Conservation (phyloP, 208 protist genomes). For the Leishmania braziliensis region DNA sequence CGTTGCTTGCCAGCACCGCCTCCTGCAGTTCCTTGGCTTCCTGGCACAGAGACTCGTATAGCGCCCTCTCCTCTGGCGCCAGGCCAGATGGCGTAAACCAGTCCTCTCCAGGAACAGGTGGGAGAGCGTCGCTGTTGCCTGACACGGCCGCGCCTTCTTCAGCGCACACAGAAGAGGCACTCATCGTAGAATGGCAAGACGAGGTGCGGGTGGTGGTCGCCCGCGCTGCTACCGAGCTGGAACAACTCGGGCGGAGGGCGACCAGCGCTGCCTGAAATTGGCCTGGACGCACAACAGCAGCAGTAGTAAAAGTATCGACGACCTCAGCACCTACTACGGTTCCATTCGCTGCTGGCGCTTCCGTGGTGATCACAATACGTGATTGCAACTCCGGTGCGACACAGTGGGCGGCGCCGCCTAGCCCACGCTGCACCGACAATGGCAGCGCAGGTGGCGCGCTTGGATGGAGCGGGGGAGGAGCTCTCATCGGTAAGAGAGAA, state of each 20-base stretch:
- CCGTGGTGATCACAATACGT: constrained; percentile 21
- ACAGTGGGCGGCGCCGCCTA: constrained; percentile 18
- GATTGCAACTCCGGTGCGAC: constrained; percentile 33
- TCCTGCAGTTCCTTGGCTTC: constrained; percentile 50
- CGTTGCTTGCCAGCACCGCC: constrained; percentile 46
- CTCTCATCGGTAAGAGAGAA: not conserved
- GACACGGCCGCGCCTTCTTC: not conserved
- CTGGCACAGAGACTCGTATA: constrained; percentile 46
- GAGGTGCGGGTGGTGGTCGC: constrained; percentile 14
- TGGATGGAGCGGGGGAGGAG: constrained; percentile 28
- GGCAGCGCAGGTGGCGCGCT: not conserved
- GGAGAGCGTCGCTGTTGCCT: constrained; percentile 1
- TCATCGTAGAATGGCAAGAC: constrained; percentile 7
- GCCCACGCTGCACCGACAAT: constrained; percentile 14
- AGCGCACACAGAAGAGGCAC: not conserved
- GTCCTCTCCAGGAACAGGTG: constrained; percentile 6
- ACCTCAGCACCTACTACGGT: not conserved
- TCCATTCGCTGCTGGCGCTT: not conserved
- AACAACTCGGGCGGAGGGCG: constrained; percentile 25
- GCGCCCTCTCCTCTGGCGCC: constrained; percentile 5
- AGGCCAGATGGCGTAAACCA: constrained; percentile 37
- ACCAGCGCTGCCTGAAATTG: constrained; percentile 29
- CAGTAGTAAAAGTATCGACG: not conserved
- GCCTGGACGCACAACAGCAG: constrained; percentile 7
- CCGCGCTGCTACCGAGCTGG: constrained; percentile 5